Base-by-base conservation (phyloP, 2,329 filamentous ascomycete genomes). In the Colletotrichum tamarilloi region DNA sequence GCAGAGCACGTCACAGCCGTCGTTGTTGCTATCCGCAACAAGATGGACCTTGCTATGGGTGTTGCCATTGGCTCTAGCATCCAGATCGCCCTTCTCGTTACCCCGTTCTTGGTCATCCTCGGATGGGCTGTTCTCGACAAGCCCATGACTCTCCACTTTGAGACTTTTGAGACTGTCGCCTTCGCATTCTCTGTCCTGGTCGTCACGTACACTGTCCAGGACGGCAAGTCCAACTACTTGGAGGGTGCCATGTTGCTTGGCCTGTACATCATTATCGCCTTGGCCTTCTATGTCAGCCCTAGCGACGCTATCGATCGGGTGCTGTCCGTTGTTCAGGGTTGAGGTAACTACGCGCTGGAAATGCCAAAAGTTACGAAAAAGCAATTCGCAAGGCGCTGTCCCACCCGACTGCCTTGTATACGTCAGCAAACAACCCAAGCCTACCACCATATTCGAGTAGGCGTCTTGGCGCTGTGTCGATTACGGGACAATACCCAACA, bases 191-290 rank as follows among this genome's bases (percentile, higher is more conserved):
- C 92, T 11, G 92, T 94, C 2, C 83, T 95, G 55, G 92, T 95
- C 38, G 93, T 95, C 42, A 94, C 90, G 69, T 95, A 91, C 82
- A 93, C 89, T 3, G 92, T 95, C 56, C 92, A 94, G 79, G 94
- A 96, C 79, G 94, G 94, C 78, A 94, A 93, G 82, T 94, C 92
- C 16, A 97, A 96, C 82, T 96, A 96, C 77, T 89, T 96, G 26
- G 94, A 96, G 81, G 94, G 94, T 57, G 92, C 92, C 60, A 93
- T 96, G 90, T 80, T 87, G 63, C 81, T 87, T 70, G 85, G 84
- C 26, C 83, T 91, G 19, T 91, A 91, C 78, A 77, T 87, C 60
- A 91, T 91, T 76, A 91, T 91, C 73, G 89, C 89, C 5, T 81
- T 91, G 42, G 89, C 89, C 19, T 91, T 91, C 78, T 91, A 87